Evolutionary conservation across 805 yeast genomes (phyloP).

Genomic region (Wickerhamomyces tratensis): DNA sequence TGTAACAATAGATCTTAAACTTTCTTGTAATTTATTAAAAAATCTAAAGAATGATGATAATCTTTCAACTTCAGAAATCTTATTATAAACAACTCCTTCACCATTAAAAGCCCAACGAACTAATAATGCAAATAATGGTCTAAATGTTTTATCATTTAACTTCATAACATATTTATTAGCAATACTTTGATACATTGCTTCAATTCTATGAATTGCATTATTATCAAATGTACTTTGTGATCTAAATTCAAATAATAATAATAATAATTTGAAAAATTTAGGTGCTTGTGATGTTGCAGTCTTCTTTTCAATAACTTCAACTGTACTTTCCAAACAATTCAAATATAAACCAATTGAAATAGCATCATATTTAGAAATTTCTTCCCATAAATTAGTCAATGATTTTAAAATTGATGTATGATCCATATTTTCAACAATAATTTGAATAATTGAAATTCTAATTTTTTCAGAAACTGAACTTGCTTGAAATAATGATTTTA

Average conservation of each 20-base stretch:
- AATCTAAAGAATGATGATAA: constrained; percentile 74
- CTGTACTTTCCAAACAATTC: constrained; percentile 52
- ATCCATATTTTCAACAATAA: constrained; percentile 61
- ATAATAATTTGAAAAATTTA: constrained; percentile 55
- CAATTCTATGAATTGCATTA: constrained; percentile 74
- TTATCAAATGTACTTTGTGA: constrained; percentile 47
- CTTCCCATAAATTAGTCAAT: constrained; percentile 54
- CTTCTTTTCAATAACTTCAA: constrained; percentile 64
- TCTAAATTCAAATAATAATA: constrained; percentile 65
- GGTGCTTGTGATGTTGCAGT: constrained; percentile 65
- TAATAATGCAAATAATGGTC: constrained; percentile 81
- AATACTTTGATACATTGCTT: constrained; percentile 62
- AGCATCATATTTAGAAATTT: constrained; percentile 26
- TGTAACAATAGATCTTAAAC: constrained; percentile 79
- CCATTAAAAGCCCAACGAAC: constrained; percentile 91
- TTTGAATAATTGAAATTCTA: constrained; percentile 51
- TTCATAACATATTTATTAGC: constrained; percentile 77
- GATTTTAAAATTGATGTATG: constrained; percentile 50
- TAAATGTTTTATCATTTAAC: constrained; percentile 85
- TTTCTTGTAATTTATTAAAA: constrained; percentile 76
- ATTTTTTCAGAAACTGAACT: constrained; percentile 47
- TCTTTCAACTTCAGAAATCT: constrained; percentile 44
- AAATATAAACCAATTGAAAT: constrained; percentile 60
- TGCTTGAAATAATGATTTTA: constrained; percentile 48
- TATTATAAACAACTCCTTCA: constrained; percentile 45